Conservation (phyloP, 331 rosid genomes). For the Rosa hybrid region DNA sequence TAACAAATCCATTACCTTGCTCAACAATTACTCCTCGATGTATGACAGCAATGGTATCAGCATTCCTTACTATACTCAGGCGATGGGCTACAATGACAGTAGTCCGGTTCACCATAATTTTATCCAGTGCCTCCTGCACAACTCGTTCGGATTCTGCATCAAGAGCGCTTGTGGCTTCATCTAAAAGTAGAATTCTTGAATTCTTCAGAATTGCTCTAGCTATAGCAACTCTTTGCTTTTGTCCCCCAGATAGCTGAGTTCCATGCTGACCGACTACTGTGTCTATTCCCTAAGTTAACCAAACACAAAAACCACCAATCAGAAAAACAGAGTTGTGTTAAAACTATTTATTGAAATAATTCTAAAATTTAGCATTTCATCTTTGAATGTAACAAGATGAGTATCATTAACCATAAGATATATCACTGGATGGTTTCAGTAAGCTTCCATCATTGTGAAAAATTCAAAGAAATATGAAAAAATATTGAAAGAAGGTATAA, state of each 20-base stretch:
- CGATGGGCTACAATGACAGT: conserved; percentile 83
- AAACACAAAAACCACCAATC: background rate
- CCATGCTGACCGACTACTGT: conserved; percentile 88
- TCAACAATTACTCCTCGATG: conserved; percentile 67
- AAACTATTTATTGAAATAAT: background rate
- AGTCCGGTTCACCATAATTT: conserved; percentile 63
- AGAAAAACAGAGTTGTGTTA: background rate
- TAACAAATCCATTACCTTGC: conserved; percentile 38
- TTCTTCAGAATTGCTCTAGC: conserved; percentile 83
- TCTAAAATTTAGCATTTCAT: too few relatives aligned
- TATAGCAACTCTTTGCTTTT: conserved; percentile 79
- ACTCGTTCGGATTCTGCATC: conserved; percentile 77
- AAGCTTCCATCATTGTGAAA: background rate
- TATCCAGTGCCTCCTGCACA: conserved; percentile 77
- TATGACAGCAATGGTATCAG: conserved; percentile 63
- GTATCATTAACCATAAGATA: too few relatives aligned
- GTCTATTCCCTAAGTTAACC: conserved; percentile 57
- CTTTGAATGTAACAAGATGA: background rate
- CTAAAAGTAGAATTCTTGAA: too few relatives aligned
- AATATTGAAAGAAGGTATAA: background rate
- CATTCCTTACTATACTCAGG: conserved; percentile 69
- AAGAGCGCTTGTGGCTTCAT: conserved; percentile 89
- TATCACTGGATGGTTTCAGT: background rate
- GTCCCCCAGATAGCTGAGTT: conserved; percentile 86
- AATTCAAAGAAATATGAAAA: background rate